These are phyloP conservation scores for Penicillium roqueforti DNA, from an alignment of 495 filamentous ascomycete species.

Conservation along the genomic window DNA sequence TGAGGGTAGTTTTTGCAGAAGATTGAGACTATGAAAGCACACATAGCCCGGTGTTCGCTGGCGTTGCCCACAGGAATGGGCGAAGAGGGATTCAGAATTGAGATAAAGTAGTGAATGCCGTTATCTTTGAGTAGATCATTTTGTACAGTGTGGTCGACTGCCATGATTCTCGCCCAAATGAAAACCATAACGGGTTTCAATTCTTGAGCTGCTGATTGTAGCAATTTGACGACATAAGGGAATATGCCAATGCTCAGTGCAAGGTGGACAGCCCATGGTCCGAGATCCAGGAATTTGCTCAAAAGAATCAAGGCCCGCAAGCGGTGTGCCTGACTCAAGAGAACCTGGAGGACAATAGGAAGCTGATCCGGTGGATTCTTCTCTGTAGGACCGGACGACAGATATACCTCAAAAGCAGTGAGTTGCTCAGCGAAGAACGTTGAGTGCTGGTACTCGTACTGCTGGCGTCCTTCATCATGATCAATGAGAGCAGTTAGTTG, in stretches of 20 bases:
- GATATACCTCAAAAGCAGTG: conserved; percentile 94
- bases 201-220: conserved; percentile 92
- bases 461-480: conserved; percentile 64
- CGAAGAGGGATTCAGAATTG: conserved; percentile 77
- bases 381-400: conserved; percentile 79
- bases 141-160: conserved; percentile 90
- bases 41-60: conserved; percentile 97
- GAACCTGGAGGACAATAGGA: conserved; percentile 91
- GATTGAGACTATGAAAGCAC: conserved; percentile 94
- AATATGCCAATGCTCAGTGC: conserved; percentile 98
- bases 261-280: conserved; percentile 95
- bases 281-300: conserved; percentile 89
- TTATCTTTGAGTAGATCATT: conserved; percentile 91
- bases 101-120: conserved; percentile 93
- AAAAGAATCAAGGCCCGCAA: conserved; percentile 90
- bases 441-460: conserved; percentile 90
- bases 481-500: conserved; percentile 81
- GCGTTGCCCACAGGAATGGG: conserved; percentile 78
- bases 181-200: conserved; percentile 99
- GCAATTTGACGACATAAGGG: conserved; percentile 91
- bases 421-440: conserved; percentile 96
- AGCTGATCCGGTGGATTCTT: conserved; percentile 89
- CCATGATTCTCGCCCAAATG: conserved; percentile 96
- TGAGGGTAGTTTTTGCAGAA: conserved; percentile 91
- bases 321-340: conserved; percentile 91